Evolutionary conservation across 2,329 filamentous ascomycete genomes (phyloP).

Genomic region (Colletotrichum eremochloae): DNA sequence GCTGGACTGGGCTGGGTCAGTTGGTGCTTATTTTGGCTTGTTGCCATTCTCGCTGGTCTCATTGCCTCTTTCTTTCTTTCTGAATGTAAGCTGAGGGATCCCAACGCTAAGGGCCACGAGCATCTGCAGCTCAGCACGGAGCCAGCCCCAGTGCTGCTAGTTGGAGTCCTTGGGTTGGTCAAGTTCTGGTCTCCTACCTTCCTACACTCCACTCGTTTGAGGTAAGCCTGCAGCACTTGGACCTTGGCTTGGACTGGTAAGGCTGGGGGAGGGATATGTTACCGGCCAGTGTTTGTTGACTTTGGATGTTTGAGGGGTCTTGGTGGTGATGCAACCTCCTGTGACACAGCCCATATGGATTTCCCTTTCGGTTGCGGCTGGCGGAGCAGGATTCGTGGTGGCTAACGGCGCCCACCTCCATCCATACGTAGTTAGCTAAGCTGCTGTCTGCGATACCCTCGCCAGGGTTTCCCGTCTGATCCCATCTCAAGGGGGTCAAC

Average conservation of each 20-base stretch:
- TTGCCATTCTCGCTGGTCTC: constrained; percentile 29
- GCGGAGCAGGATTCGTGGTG: constrained; percentile 29
- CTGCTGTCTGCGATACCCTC: constrained; percentile 10
- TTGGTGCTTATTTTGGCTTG: constrained; percentile 15
- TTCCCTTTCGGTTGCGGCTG: background rate
- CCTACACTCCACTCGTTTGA: constrained; percentile 26
- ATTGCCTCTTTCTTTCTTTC: constrained; percentile 10
- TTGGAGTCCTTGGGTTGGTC: constrained; percentile 23
- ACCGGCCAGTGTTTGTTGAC: background rate
- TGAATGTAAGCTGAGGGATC: constrained; percentile 29
- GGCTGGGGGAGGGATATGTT: constrained; percentile 8
- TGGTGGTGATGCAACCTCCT: constrained; percentile 13
- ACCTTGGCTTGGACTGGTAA: constrained; percentile 23
- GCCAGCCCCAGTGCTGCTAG: constrained; percentile 3
- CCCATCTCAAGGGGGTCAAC: background rate
- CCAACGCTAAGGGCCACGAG: constrained; percentile 34
- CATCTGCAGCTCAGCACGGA: constrained; percentile 35
- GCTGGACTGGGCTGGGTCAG: constrained; percentile 12
- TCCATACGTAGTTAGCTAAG: constrained; percentile 13
- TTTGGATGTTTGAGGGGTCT: background rate
- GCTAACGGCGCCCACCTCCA: constrained; percentile 38
- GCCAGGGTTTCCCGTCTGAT: constrained; percentile 16
- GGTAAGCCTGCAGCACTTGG: constrained; percentile 36
- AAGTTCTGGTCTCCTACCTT: constrained; percentile 4
- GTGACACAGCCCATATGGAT: constrained; percentile 20